phyloP scores from a whole-genome alignment of 352 stramenopile genomes.

The Pythium brassicae region DNA sequence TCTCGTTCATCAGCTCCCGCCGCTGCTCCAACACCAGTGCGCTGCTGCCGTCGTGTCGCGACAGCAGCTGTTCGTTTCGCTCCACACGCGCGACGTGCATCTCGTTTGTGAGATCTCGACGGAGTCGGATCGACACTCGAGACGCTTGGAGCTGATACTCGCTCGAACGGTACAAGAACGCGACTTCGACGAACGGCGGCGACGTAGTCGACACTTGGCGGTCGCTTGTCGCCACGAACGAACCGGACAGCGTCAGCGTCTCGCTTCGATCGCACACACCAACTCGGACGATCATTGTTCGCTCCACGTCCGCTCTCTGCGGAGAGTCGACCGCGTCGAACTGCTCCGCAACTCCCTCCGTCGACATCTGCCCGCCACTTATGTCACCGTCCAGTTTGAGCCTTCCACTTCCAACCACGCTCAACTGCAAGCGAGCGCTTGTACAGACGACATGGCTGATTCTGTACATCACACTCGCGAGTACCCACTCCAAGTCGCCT shows the following conservation, averaged over 20 bases:
- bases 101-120: conserved; percentile 22
- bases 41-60: conserved; percentile 14
- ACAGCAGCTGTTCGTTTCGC: conserved; percentile 16
- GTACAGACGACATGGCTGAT: conserved; percentile 9
- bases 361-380: not conserved
- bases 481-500: conserved; percentile 14
- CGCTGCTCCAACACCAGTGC: conserved; percentile 26
- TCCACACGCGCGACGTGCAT: conserved; percentile 20
- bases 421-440: conserved; percentile 3
- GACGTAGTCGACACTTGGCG: not conserved
- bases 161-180: conserved; percentile 11
- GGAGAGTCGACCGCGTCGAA: too few relatives aligned
- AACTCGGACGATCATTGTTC: not conserved
- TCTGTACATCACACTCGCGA: conserved; percentile 12
- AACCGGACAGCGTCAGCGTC: conserved; percentile 10
- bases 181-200: conserved; percentile 11
- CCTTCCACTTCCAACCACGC: not conserved
- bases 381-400: conserved; percentile 3
- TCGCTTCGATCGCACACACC: conserved; percentile 13
- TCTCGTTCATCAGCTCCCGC: conserved; percentile 25
- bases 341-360: too few relatives aligned
- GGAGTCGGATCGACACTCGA: conserved; percentile 9
- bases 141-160: conserved; percentile 10
- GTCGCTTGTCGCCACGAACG: not conserved
- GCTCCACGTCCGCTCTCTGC: too few relatives aligned